Conservation (phyloP, 495 filamentous ascomycete genomes). For the Cercophora samala region DNA sequence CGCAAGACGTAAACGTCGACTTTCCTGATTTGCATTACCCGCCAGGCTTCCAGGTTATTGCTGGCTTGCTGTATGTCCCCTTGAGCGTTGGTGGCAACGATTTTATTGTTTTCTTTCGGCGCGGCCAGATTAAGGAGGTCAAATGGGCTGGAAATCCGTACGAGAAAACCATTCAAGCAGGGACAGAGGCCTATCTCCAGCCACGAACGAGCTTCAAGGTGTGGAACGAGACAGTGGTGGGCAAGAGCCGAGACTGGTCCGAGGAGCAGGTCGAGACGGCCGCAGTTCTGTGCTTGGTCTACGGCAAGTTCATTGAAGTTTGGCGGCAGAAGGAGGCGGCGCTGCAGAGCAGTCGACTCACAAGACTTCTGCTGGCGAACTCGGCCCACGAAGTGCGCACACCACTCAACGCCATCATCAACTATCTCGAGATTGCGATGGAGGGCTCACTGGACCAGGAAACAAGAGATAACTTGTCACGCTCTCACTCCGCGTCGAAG, state of each 20-base stretch:
- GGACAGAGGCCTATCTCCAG: slow-evolving; percentile 67
- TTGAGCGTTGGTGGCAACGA: slow-evolving; percentile 72
- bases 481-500: slow-evolving; percentile 92
- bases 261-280: slow-evolving; percentile 80
- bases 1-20: slow-evolving; percentile 72
- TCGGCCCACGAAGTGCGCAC: slow-evolving; percentile 95
- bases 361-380: slow-evolving; percentile 77
- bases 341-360: slow-evolving; percentile 77
- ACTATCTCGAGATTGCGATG: slow-evolving; percentile 90
- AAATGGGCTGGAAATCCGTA: slow-evolving; percentile 96
- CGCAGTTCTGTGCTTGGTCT: slow-evolving; percentile 83
- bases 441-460: slow-evolving; percentile 80
- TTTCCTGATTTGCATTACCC: slow-evolving; percentile 80
- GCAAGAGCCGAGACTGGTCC: slow-evolving; percentile 71
- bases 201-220: slow-evolving; percentile 72
- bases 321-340: slow-evolving; percentile 91
- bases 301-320: slow-evolving; percentile 77
- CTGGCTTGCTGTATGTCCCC: slow-evolving; percentile 80
- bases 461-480: slow-evolving; percentile 81
- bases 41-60: slow-evolving; percentile 75
- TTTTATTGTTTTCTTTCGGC: slow-evolving; percentile 91
- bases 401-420: slow-evolving; percentile 92
- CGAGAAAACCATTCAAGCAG: slow-evolving; percentile 67
- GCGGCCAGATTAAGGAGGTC: slow-evolving; percentile 71
- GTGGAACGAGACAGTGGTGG: slow-evolving; percentile 74